Percentiles rank a stretch among this genome's conserved stretches.
phyloP scores from a whole-genome alignment of 495 filamentous ascomycete species.

The Glarea lozoyensis region DNA sequence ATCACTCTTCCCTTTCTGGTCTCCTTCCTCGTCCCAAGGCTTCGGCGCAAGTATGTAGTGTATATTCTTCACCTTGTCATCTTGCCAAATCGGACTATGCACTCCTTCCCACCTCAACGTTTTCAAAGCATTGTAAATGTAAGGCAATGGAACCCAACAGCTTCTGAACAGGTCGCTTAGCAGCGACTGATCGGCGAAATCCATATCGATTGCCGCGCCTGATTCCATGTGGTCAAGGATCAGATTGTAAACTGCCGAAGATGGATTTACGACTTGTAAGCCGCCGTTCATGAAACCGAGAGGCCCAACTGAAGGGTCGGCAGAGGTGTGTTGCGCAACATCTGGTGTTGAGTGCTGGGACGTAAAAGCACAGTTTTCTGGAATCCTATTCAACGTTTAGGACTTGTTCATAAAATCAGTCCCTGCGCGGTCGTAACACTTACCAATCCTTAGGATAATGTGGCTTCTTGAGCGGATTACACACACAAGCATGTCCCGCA shows the following conservation, averaged over 20 bases:
- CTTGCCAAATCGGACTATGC: conserved; percentile 65
- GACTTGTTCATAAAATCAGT: not conserved
- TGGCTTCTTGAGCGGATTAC: conserved; percentile 66
- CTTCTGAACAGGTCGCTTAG: conserved; percentile 56
- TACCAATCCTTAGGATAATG: conserved; percentile 72
- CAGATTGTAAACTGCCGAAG: conserved; percentile 38
- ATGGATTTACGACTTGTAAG: conserved; percentile 63
- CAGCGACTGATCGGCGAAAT: conserved; percentile 71
- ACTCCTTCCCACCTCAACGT: conserved; percentile 60
- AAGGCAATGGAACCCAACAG: conserved; percentile 66
- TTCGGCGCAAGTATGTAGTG: conserved; percentile 77
- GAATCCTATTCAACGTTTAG: conserved; percentile 35
- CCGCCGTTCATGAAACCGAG: conserved; percentile 67
- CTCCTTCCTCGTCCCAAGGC: conserved; percentile 63
- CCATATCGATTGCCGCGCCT: conserved; percentile 39
- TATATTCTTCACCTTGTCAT: conserved; percentile 67
- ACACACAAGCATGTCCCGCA: conserved; percentile 69
- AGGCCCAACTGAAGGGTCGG: conserved; percentile 39
- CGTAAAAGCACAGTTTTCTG: conserved; percentile 68
- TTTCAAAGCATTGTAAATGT: conserved; percentile 77
- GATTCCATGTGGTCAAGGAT: conserved; percentile 43
- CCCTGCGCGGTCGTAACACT: conserved; percentile 6
- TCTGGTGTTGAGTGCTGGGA: conserved; percentile 37
- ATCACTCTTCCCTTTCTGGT: conserved; percentile 34
- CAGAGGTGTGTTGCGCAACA: conserved; percentile 28